Base-by-base conservation (phyloP, 129 eudicot genomes). In the Artemisia tridentata region DNA sequence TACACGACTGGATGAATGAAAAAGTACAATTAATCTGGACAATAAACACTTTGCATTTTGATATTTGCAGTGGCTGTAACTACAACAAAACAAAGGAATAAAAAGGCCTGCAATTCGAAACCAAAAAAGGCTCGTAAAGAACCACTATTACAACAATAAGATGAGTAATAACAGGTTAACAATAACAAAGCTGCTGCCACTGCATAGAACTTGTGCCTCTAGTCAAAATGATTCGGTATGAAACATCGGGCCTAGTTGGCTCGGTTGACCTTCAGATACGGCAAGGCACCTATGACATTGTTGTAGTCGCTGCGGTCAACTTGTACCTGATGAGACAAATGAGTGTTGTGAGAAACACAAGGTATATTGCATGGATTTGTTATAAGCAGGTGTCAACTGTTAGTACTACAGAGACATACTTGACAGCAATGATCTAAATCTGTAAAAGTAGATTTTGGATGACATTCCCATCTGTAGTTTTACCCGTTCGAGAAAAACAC, bases 241-340 rank as follows among this genome's bases (percentile, higher is more conserved):
- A 49, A 72, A 38, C 25, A 19, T 9, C 7, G 18, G 16, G 31
- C 47, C 80, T 82, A 85, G 72, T 84, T 86, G 17, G 82, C 65
- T 14, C 97, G 87, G 68, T 95, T 95, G n/a, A 90, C 99, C 80
- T 95, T 95, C 84, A 95, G 82, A 76, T 95, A 95, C 2, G 99
- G 99, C 81, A 95, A 82, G 27, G 97, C 97, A 19, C 97, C 99
- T 9, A 88, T 87, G 55, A 95, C 99, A 46, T 95, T 95, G 96
- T 90, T 65, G 69, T 95, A 95, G 80, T 95, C 97, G 53, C 97
- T 69, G 20, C 97, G 93, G 62, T 90, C 80, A 63, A 93, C 99
- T 90, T 93, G 99, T 55, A 87, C 52, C 99, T 90, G 86, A 46
- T 27, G 66, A 20, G 61, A 72, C 29, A 19, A 67, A 31, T n/a